phyloP scores from a whole-genome alignment of 352 stramenopile genomes.

The Pythium brassicae region DNA sequence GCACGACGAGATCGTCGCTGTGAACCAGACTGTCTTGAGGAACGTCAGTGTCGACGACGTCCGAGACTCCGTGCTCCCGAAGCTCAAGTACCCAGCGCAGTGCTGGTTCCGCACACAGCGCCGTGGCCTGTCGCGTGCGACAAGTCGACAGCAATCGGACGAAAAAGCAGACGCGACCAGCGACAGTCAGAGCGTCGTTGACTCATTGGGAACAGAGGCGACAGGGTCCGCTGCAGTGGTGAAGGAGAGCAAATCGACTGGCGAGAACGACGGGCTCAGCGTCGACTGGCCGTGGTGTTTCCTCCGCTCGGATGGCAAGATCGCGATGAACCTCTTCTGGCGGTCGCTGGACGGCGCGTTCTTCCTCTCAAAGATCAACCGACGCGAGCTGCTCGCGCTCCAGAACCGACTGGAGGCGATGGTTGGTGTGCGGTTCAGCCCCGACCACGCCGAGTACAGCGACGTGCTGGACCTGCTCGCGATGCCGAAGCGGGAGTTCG shows the following conservation, averaged over 20 bases:
- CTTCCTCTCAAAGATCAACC: conserved; percentile 48
- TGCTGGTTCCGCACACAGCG: conserved; percentile 60
- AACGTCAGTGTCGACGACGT: conserved; percentile 24
- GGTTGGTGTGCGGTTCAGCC: conserved; percentile 28
- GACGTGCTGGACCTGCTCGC: conserved; percentile 32
- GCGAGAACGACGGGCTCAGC: conserved; percentile 22
- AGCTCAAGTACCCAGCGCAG: conserved; percentile 31
- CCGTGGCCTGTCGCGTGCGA: not conserved
- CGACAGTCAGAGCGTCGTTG: too few relatives aligned
- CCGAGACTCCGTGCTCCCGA: conserved; percentile 25
- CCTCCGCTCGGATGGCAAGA: conserved; percentile 74
- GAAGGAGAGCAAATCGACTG: not conserved
- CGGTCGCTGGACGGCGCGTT: conserved; percentile 63
- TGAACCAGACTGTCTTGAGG: conserved; percentile 50
- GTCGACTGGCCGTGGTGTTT: conserved; percentile 78
- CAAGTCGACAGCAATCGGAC: not conserved
- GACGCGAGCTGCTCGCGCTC: conserved; percentile 25
- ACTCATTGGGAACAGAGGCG: not conserved
- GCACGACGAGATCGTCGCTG: conserved; percentile 55
- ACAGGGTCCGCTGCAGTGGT: not conserved
- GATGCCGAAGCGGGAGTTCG: conserved; percentile 38
- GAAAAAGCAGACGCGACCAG: not conserved
- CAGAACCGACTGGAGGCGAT: conserved; percentile 29
- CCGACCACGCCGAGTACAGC: conserved; percentile 27
- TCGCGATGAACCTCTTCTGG: conserved; percentile 85